Conservation (phyloP, 83 land plant species). For the Isoetes engelmannii region DNA sequence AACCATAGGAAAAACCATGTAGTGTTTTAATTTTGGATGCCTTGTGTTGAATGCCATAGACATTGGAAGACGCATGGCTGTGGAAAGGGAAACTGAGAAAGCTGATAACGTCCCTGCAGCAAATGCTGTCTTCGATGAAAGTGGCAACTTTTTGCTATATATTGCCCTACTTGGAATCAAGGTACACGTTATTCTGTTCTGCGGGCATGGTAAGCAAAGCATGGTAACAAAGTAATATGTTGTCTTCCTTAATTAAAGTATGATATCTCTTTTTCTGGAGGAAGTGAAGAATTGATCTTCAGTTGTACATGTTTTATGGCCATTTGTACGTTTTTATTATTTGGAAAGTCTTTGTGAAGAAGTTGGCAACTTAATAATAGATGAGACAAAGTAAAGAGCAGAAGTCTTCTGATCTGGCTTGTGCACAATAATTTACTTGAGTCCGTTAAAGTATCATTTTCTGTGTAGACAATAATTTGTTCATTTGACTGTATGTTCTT, state of each 20-base stretch:
- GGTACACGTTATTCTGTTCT: conserved; percentile 28
- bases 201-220: too few species aligned
- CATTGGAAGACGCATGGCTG: conserved; percentile 96
- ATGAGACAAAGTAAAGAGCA: too few species aligned
- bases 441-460: conserved; percentile 1
- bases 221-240: too few species aligned
- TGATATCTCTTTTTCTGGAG: background rate
- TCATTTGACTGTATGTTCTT: background rate
- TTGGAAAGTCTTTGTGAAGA: too few species aligned
- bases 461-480: background rate
- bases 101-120: conserved; percentile 84
- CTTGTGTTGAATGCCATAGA: conserved; percentile 95
- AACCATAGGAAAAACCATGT: too few species aligned
- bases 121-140: conserved; percentile 97
- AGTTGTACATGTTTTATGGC: too few species aligned
- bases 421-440: too few species aligned
- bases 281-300: background rate
- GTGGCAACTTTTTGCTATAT: conserved; percentile 86
- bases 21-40: too few species aligned
- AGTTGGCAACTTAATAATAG: conserved; percentile 57
- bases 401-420: background rate
- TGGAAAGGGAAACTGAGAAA: conserved; percentile 94
- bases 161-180: conserved; percentile 92
- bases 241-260: too few species aligned
- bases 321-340: too few species aligned